Base-by-base conservation (phyloP, 306 rosid species). In the Datisca glomerata region DNA sequence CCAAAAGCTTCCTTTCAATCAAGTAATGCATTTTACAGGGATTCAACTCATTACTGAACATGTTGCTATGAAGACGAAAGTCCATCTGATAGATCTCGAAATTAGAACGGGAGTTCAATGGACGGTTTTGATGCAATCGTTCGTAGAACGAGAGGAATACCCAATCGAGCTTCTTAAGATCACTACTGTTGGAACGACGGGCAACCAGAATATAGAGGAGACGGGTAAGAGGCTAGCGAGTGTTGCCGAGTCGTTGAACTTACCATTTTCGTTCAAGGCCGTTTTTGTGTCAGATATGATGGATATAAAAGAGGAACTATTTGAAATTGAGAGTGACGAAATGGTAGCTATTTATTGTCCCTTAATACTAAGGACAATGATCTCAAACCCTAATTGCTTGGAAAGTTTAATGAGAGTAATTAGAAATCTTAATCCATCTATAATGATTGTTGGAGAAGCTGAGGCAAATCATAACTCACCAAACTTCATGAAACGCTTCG, bases 361-460 rank as follows among this genome's bases (percentile, higher is more conserved):
- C 1, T 43, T 55, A 29, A 24, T 66, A 14, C 49, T 86, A 0
- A 65, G 86, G 41, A 60, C 52, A 5, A 51, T 81, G 74, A 47
- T 86, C 21, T 21, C 60, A 22, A 76, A 52, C 56, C 80, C 80
- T 16, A 31, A 38, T 14, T 53, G 70, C 55, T 52, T 86, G 66
- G 86, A 82, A 53, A 81, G 64, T 24, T 37, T 82, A 54, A 86
- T 86, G 96, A 40, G 74, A 31, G 68, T 68, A 28, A 42, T 79
- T 7, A 68, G 72, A 46, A 73, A 57, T 8, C 68, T 75, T 7
- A 71, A 35, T 21, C 94, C 86, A 3, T 27, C 57, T 12, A 32
- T 82, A 21, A 79, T 79, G 93, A 49, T 76, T 15, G 78, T 78
- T 0, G 28, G 51, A 14, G 96, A 82, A 54, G 44, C 44, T 0